Base-by-base conservation (phyloP, 306 rosid species). In the Hylodesmum podocarpum region DNA sequence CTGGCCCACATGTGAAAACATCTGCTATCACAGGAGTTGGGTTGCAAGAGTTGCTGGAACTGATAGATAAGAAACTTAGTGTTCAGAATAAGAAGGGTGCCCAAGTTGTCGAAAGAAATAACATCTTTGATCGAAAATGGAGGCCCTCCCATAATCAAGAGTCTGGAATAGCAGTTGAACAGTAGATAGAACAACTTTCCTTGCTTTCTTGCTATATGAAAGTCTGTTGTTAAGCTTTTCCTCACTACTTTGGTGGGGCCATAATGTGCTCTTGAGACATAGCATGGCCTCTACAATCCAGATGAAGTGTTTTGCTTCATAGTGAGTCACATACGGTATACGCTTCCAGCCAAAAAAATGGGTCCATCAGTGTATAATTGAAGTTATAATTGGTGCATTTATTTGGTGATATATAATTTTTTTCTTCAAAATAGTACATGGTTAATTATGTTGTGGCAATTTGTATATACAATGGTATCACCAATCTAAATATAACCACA, bases 1-100 rank as follows among this genome's bases (percentile, higher is more conserved):
- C 89, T 6, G 88, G 88, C 54, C 88, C 97, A 12, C 93, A 92
- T 59, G 82, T 92, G 79, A 96, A 82, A 88, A 84, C 88, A 66
- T 91, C 97, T 50, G 98, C 98, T 10, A 43, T 82, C 51, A 84
- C 66, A 24, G 94, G 98, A 77, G 93, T 92, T 54, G 97, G 99
- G 22, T 84, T 92, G 89, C 90, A 84, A 80, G 97, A 91, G 85
- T 76, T 91, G 87, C 87, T 96, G 61, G 88, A 82, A 76, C 80
- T 92, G 51, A 85, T 96, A 19, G 94, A 96, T 51, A 79, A 89
- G 83, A 92, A 86, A 82, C 89, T 96, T 22, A 72, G 75, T 72
- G 73, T 68, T 24, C 91, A 86, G 54, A 87, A 88, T 50, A 81
- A 90, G 81, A 82, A 86, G 86, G 43, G 72, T 14, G 44, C 76